Conservation (phyloP, 2,329 filamentous ascomycete genomes). For the Sclerotinia spermophila region DNA sequence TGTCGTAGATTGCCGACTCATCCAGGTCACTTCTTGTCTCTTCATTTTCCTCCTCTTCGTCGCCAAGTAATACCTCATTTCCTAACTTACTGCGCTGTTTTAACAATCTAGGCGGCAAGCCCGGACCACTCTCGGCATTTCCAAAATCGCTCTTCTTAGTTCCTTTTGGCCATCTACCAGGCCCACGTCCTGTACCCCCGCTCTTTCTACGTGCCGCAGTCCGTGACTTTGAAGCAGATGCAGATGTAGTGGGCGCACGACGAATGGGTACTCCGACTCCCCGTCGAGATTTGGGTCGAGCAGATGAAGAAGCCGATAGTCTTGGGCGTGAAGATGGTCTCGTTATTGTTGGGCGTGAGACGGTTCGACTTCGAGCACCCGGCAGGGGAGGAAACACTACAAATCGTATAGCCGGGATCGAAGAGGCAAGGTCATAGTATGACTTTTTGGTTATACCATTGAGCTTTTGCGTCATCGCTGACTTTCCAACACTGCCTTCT, state of each 20-base stretch:
- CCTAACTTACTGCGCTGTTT: conserved; percentile 36
- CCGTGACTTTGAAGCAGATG: conserved; percentile 27
- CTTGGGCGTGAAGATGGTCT: conserved; percentile 22
- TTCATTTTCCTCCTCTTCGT: conserved; percentile 31
- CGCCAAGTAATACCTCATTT: conserved; percentile 35
- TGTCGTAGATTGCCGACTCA: conserved; percentile 34
- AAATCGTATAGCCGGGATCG: conserved; percentile 68
- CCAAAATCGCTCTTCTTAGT: conserved; percentile 67
- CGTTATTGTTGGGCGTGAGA: conserved; percentile 31
- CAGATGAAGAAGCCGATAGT: conserved; percentile 16
- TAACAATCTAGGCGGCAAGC: conserved; percentile 50
- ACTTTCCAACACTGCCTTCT: conserved; percentile 24
- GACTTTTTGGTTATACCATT: conserved; percentile 30
- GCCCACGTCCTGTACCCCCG: conserved; percentile 61
- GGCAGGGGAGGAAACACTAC: conserved; percentile 72
- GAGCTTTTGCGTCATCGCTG: conserved; percentile 23
- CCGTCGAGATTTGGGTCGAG: conserved; percentile 25
- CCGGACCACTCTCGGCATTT: conserved; percentile 62
- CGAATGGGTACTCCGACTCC: neutral
- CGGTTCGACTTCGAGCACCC: conserved; percentile 43
- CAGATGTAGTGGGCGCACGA: conserved; percentile 23
- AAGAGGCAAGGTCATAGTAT: conserved; percentile 33
- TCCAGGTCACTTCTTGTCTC: conserved; percentile 24
- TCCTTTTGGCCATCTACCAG: conserved; percentile 64
- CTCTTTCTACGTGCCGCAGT: conserved; percentile 49